Percentiles rank a stretch among this genome's conserved stretches.
These are phyloP conservation scores for Beauveria brongniartii DNA, from an alignment of 2,329 filamentous ascomycete species.

Conservation along the genomic window DNA sequence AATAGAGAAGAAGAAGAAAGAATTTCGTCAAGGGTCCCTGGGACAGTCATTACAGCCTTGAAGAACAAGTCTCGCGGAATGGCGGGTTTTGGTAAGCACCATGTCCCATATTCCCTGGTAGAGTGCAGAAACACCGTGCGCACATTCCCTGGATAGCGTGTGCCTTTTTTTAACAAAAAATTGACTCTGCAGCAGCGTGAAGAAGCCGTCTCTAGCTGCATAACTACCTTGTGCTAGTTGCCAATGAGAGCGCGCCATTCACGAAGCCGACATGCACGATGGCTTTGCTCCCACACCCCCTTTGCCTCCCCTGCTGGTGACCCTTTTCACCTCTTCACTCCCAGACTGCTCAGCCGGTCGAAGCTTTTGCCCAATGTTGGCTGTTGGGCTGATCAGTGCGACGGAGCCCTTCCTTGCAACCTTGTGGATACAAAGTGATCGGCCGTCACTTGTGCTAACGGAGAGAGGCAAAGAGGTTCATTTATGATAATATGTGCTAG, in stretches of 20 bases:
- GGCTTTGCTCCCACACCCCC: too few species aligned
- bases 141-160: neutral
- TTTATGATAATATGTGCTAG: constrained; percentile 7
- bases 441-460: neutral
- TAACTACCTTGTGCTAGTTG: too few species aligned
- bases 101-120: neutral
- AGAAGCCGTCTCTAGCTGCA: neutral
- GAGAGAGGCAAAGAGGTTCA: constrained; percentile 3
- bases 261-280: too few species aligned
- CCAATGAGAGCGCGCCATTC: too few species aligned
- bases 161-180: neutral
- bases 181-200: neutral
- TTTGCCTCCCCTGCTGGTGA: too few species aligned
- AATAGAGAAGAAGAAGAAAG: neutral
- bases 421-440: constrained; percentile 10
- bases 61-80: neutral
- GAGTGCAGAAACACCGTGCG: constrained; percentile 3
- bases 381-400: constrained; percentile 10
- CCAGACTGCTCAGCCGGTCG: neutral
- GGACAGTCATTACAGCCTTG: neutral
- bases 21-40: neutral
- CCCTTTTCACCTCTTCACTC: too few species aligned
- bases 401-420: constrained; percentile 1
- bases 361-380: constrained; percentile 1
- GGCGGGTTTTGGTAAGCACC: neutral